phyloP scores from a whole-genome alignment of 331 rosid species.

The Quercus phellos region DNA sequence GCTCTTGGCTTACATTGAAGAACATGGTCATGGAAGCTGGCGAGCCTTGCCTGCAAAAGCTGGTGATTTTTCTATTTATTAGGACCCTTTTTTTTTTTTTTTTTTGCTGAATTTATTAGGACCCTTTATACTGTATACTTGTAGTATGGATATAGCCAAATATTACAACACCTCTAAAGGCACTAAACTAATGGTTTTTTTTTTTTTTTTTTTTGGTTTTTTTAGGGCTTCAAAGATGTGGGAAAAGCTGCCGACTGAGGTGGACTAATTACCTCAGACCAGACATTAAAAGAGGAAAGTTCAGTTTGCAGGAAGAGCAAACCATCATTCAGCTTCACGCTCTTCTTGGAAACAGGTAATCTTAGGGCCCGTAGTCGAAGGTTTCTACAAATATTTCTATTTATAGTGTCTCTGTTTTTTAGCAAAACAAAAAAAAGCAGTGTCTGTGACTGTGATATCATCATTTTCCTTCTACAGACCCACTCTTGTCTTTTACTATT shows the following conservation, averaged over 20 bases:
- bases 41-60: constrained; percentile 63
- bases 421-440: no score
- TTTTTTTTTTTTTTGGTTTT: background rate
- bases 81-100: background rate
- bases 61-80: constrained; percentile 23
- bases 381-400: no score
- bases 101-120: background rate
- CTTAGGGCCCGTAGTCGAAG: background rate
- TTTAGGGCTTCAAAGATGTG: constrained; percentile 60
- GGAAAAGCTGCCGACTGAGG: constrained; percentile 61
- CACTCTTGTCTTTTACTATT: no score
- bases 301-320: constrained; percentile 55
- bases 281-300: constrained; percentile 66
- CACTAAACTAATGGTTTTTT: background rate
- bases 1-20: constrained; percentile 41
- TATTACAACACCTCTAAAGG: background rate
- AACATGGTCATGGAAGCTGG: constrained; percentile 64
- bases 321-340: constrained; percentile 64
- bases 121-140: background rate
- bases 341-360: constrained; percentile 57
- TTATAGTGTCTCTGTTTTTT: no score
- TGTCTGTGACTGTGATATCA: no score
- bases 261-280: constrained; percentile 66
- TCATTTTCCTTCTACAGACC: no score
- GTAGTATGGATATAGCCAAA: background rate